phyloP scores from a whole-genome alignment of 2,329 filamentous ascomycete genomes.

The Dactylellina drechsleri region DNA sequence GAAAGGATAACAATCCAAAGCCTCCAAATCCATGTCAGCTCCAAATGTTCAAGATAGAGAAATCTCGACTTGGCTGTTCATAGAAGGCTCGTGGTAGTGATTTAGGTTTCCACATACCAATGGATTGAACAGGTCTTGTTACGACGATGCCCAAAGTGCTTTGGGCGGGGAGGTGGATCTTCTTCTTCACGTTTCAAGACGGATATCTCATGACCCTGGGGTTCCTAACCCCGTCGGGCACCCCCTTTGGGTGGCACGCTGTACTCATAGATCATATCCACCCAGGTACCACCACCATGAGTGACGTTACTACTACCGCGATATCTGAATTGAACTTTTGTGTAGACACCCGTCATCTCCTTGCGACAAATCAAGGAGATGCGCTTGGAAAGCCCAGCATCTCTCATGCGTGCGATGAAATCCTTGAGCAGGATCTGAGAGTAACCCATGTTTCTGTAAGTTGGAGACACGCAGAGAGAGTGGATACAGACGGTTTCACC shows the following conservation, averaged over 20 bases:
- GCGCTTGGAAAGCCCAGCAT: constrained; percentile 48
- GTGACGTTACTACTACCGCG: constrained; percentile 32
- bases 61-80: background rate
- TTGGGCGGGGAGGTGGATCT: no score
- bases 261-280: constrained; percentile 46
- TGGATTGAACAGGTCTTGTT: background rate
- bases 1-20: no score
- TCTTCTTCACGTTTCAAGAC: no score
- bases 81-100: background rate
- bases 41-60: no score
- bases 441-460: constrained; percentile 33
- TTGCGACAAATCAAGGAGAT: constrained; percentile 42
- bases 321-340: constrained; percentile 33
- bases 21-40: no score
- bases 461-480: constrained; percentile 40
- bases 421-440: constrained; percentile 48
- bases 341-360: constrained; percentile 45
- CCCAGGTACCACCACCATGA: constrained; percentile 42
- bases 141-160: background rate
- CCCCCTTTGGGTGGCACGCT: constrained; percentile 18
- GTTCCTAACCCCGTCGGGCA: constrained; percentile 24
- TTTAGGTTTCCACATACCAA: background rate
- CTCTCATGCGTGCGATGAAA: constrained; percentile 43
- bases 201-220: background rate
- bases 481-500: constrained; percentile 50